Evolutionary conservation across 1,284 basidiomycete genomes (phyloP), one percentile per base, ranked within the genome.

Genomic region (Cryptococcus neoformans): DNA sequence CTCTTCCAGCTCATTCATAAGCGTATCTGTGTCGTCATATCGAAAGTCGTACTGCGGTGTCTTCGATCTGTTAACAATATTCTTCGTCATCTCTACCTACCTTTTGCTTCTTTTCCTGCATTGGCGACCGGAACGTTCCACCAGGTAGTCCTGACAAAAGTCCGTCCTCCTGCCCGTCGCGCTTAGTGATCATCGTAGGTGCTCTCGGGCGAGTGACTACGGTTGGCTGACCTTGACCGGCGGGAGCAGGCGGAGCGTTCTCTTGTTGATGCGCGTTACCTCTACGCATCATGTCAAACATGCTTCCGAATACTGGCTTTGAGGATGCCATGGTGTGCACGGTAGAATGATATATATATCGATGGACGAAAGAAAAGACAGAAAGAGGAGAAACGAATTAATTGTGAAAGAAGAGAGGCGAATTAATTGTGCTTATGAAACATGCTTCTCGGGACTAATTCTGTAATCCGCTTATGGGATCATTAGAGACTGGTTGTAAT

Each of bases 1-100:
- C n/a, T 99, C 96, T 63, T 98, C 90, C 48, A 99, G 88, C 77
- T 98, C 96, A 67, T 91, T 90, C 82, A 94, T 87, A 46, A 97
- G 85, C 14, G 89, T 90, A 76, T 98, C 92, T 68, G 95, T 90
- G 73, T 99, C 95, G 65, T 93, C 90, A 73, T 95, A 95, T 59
- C 87, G 85, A 77, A 90, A 94, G 79, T 92, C 90, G 75, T 89
- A 94, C 67, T 84, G 85, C 38, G 85, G 89, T 85, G 89, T 90
- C 80, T 67, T 51, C 9, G 21, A 4, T 42, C 10, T 12, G 35
- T 44, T 36, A 53, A 17, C 51, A 12, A 14, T 8, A 16, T 37
- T 41, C 34, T 17, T 39, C 8, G 14, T 17, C 17, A 37, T 35
- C 16, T 37, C 16, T 28, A 37, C 55, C 45, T 46, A 67, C 70